These are phyloP conservation scores for Nicotiana knightiana DNA, from an alignment of 257 asterid genomes.

Conservation along the genomic window DNA sequence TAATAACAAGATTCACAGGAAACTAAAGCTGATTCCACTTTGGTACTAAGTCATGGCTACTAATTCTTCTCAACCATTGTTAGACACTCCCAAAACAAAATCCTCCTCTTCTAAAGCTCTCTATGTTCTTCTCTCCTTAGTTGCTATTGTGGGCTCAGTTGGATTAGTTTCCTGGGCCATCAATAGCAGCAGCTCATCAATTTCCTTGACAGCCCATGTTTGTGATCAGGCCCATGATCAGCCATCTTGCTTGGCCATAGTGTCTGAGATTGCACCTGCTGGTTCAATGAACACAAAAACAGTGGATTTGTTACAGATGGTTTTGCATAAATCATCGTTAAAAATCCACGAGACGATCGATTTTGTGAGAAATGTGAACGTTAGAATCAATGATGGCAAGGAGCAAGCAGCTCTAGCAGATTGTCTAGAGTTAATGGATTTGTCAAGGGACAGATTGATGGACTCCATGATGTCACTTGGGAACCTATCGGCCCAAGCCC, in stretches of 20 bases:
- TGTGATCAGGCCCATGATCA: constrained; percentile 17
- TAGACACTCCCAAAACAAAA: background rate
- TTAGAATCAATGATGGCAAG: constrained; percentile 6
- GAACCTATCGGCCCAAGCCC: background rate
- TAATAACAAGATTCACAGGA: background rate
- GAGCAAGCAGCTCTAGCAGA: constrained; percentile 17
- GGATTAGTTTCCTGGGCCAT: background rate
- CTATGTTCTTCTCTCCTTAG: constrained; percentile 3
- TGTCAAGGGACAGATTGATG: constrained; percentile 21
- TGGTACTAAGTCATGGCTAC: background rate
- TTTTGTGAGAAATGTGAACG: background rate
- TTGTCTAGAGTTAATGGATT: constrained; percentile 26
- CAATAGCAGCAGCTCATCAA: background rate
- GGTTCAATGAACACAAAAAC: background rate
- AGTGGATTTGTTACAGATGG: background rate
- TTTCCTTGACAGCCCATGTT: background rate
- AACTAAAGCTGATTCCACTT: background rate
- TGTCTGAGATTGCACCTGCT: constrained; percentile 9
- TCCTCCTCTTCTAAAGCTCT: background rate
- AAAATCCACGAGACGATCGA: constrained; percentile 7
- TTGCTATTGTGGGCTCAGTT: constrained; percentile 2
- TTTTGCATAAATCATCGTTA: constrained; percentile 8
- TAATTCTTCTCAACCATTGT: background rate
- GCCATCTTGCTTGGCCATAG: background rate
- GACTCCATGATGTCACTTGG: constrained; percentile 21